phyloP scores from a whole-genome alignment of 441 rosid species.

The Croton laevigatus region DNA sequence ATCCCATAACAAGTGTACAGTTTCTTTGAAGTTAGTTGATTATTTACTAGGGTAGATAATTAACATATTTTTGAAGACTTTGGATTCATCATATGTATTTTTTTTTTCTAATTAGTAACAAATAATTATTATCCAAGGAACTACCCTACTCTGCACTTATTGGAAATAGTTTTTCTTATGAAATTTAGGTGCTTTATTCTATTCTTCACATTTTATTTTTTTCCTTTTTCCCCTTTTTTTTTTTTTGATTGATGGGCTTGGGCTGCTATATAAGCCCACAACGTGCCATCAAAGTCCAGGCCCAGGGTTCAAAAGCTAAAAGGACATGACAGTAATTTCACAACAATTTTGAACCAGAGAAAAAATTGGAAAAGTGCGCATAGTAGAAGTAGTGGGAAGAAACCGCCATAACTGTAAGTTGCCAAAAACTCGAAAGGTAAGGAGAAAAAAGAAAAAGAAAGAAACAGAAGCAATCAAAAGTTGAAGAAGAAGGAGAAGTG shows the following conservation, averaged over 20 bases:
- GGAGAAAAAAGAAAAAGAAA: slow-evolving; percentile 15
- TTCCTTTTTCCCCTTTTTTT: background rate
- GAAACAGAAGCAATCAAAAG: background rate
- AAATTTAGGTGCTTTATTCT: no score
- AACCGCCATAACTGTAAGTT: slow-evolving; percentile 61
- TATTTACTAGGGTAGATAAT: background rate
- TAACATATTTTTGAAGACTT: background rate
- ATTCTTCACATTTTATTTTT: background rate
- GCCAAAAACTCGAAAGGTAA: slow-evolving; percentile 12
- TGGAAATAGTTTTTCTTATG: background rate
- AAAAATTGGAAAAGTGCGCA: slow-evolving; percentile 44
- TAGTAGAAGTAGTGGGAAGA: slow-evolving; percentile 36
- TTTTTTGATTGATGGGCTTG: no score
- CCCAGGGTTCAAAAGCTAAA: background rate
- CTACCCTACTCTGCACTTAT: background rate
- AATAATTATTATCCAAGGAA: background rate
- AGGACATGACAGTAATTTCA: slow-evolving; percentile 14
- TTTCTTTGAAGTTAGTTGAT: background rate
- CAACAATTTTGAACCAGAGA: slow-evolving; percentile 29
- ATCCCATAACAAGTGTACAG: slow-evolving; percentile 8
- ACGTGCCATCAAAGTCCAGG: background rate
- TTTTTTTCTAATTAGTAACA: background rate
- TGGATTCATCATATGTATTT: background rate
- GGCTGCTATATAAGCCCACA: no score
- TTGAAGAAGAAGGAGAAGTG: background rate